Percentiles rank a stretch among this genome's conserved stretches.
Conservation (phyloP, 164 flowering plant species). For the Echeveria elegans region DNA sequence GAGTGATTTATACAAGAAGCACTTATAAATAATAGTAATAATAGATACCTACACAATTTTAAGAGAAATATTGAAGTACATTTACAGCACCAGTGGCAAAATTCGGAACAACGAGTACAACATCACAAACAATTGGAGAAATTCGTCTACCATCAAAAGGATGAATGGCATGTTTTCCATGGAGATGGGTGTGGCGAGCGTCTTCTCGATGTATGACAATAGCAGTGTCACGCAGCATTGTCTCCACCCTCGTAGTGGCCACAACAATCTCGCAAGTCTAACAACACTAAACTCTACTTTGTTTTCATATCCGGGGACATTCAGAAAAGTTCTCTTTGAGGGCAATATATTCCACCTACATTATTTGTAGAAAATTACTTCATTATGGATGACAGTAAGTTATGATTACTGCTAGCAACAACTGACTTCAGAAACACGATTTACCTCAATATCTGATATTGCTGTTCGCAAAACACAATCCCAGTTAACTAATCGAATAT, state of each 20-base stretch:
- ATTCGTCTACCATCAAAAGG: constrained; percentile 89
- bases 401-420: not conserved
- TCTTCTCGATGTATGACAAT: constrained; percentile 92
- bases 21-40: not conserved
- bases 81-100: constrained; percentile 99
- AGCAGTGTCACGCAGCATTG: constrained; percentile 98
- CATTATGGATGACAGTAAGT: not conserved
- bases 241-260: constrained; percentile 96
- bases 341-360: constrained; percentile 78
- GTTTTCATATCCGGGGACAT: constrained; percentile 79
- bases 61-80: constrained; percentile 25
- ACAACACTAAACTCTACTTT: constrained; percentile 87
- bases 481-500: constrained; percentile 90
- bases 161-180: constrained; percentile 83
- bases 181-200: constrained; percentile 58
- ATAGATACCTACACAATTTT: not conserved
- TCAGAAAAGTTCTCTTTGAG: constrained; percentile 61
- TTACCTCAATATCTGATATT: constrained; percentile 94
- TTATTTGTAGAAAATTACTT: constrained; percentile 8
- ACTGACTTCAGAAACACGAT: not conserved
- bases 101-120: constrained; percentile 65
- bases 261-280: constrained; percentile 71
- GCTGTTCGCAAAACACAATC: constrained; percentile 89
- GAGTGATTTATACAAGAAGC: constrained; percentile 63
- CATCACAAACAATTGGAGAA: constrained; percentile 81